phyloP scores from a whole-genome alignment of 164 flowering plant genomes.

The Vitis labrusca region DNA sequence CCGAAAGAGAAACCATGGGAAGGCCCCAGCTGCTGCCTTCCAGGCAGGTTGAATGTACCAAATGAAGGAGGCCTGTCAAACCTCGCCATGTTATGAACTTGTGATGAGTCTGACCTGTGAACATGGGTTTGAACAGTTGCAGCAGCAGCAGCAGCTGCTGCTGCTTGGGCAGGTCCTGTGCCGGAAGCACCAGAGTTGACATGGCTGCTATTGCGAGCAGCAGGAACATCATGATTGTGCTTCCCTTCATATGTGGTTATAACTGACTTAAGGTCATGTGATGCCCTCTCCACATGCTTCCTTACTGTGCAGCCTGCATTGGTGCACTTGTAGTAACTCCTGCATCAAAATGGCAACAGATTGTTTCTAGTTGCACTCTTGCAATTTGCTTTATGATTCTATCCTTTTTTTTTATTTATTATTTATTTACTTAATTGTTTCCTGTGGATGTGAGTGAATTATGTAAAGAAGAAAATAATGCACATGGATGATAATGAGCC shows the following conservation, averaged over 20 bases:
- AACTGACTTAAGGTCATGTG: conserved; percentile 87
- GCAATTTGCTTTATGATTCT: background rate
- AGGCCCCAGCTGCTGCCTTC: conserved; percentile 50
- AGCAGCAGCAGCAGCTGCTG: conserved; percentile 19
- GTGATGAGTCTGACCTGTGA: conserved; percentile 59
- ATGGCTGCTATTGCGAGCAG: conserved; percentile 85
- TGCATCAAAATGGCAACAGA: conserved; percentile 27
- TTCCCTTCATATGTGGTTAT: conserved; percentile 94
- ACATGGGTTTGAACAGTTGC: conserved; percentile 28
- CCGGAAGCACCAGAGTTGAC: conserved; percentile 38
- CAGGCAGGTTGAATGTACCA: conserved; percentile 39
- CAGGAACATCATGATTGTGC: conserved; percentile 93
- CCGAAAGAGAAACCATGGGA: conserved; percentile 54
- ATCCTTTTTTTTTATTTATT: background rate
- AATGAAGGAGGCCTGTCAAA: conserved; percentile 45
- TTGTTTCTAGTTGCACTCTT: background rate
- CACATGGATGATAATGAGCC: background rate
- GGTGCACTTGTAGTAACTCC: conserved; percentile 98
- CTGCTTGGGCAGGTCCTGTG: conserved; percentile 27
- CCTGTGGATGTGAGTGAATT: background rate
- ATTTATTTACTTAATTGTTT: background rate
- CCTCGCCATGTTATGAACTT: conserved; percentile 42
- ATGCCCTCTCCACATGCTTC: conserved; percentile 92
- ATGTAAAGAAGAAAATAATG: background rate
- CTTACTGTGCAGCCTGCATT: conserved; percentile 82